Evolutionary conservation across 2,329 filamentous ascomycete genomes (phyloP).

Genomic region (Sordariomycetes sp.): DNA sequence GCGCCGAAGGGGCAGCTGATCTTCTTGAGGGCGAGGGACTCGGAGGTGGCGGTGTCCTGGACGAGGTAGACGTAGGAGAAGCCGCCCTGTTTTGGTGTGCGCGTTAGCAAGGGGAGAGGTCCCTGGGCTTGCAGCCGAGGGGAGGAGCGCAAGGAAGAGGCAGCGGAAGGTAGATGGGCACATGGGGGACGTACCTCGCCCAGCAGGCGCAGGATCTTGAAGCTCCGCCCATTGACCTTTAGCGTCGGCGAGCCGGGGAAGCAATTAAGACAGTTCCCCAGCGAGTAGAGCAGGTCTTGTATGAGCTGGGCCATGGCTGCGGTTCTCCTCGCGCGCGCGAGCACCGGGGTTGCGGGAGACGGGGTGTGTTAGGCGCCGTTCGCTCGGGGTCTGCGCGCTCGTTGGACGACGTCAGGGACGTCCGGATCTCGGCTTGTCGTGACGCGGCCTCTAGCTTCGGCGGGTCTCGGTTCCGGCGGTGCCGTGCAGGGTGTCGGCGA

Average conservation of each 20-base stretch:
- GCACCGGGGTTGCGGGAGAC: too few species aligned
- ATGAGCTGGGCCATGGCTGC: conserved; percentile 69
- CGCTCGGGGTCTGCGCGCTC: too few species aligned
- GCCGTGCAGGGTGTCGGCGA: too few species aligned
- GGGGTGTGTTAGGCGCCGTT: too few species aligned
- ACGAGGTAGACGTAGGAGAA: conserved; percentile 99
- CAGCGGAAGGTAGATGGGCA: neutral
- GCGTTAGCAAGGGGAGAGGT: neutral
- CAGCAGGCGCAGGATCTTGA: conserved; percentile 88
- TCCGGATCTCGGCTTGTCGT: too few species aligned
- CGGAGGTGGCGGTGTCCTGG: conserved; percentile 73
- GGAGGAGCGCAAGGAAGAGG: neutral
- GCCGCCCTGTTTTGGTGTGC: conserved; percentile 52
- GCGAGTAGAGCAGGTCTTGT: conserved; percentile 79
- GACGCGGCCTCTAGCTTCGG: too few species aligned
- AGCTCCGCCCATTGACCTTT: conserved; percentile 88
- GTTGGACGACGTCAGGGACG: too few species aligned
- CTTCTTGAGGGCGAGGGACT: conserved; percentile 93
- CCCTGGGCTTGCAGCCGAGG: neutral
- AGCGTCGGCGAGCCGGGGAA: conserved; percentile 90
- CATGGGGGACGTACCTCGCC: conserved; percentile 61
- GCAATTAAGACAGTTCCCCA: conserved; percentile 92
- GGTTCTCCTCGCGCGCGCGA: neutral
- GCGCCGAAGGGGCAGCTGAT: conserved; percentile 97
- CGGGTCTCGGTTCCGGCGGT: too few species aligned